Evolutionary conservation across 176 grass and related monocot species (phyloP), one percentile per base, ranked within the genome.

Genomic region (Alopecurus myosuroides): DNA sequence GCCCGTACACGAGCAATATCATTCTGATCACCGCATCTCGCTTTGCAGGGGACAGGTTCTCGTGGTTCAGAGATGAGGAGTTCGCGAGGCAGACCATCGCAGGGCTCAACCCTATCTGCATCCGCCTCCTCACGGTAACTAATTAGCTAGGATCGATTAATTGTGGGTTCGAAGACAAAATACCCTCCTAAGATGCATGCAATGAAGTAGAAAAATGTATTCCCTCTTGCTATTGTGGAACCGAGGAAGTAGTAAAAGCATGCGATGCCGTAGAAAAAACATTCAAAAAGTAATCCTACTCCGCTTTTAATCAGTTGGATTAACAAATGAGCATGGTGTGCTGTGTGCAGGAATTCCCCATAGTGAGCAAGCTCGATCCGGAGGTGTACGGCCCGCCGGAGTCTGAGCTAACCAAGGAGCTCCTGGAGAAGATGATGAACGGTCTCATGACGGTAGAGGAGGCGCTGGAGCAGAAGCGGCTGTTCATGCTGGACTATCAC

Each of bases 401-500:
- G 9, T 97, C 91, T 0, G 66, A 76, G 7, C 71, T 97, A 17
- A 93, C 86, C 13, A 53, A 79, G 25, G 80, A 91, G 60, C 78
- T 86, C 29, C 56, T 91, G 1, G 89, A 91, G 28, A 30, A 78
- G 49, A 60, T 75, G 67, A 89, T 91, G 26, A 85, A 82, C 40
- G 80, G 82, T 15, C 72, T 34, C 65, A 94, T 97, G 87, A 94
- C 88, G 33, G 84, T 80, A 23, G 65, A 89, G 39, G 85, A 93
- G 84, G 93, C 92, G 37, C 25, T 97, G 26, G n/a, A 42, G 25
- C 72, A 77, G 17, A 88, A 94, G 63, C 88, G 65, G 85, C 40
- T 97, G 13, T 97, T 97, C 79, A 88, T 97, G 25, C 75, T 97
- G 26, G 94, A 97, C 70, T 94, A 94, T 80, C 89, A 97, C 76